Conservation (phyloP, 176 grass and related monocot genomes). For the Cenchrus americanus region DNA sequence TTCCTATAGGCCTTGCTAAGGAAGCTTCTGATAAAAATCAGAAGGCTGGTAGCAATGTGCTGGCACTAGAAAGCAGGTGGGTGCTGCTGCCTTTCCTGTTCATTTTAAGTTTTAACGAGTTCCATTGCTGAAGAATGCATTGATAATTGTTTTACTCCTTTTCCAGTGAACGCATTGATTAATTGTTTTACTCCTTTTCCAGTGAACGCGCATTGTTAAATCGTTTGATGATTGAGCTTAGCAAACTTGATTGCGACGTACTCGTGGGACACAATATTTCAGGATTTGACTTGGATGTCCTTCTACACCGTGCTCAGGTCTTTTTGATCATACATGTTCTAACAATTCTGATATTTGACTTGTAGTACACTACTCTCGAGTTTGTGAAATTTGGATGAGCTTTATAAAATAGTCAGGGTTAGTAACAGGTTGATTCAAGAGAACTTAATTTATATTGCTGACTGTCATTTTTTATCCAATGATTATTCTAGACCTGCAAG, state of each 20-base stretch:
- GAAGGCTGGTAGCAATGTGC: conserved; percentile 66
- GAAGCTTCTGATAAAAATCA: conserved; percentile 80
- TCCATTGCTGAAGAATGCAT: conserved; percentile 6
- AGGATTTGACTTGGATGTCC: conserved; percentile 92
- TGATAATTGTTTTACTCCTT: conserved; percentile 39
- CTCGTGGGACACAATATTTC: conserved; percentile 99
- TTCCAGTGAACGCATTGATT: conserved; percentile 80
- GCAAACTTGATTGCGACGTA: conserved; percentile 90
- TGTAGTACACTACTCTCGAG: conserved; percentile 17
- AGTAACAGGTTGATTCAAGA: conserved; percentile 7
- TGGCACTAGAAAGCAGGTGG: conserved; percentile 88
- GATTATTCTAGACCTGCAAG: conserved; percentile 72
- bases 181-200: conserved; percentile 39
- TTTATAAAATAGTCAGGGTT: conserved; percentile 24
- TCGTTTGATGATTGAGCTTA: conserved; percentile 92
- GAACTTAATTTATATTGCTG: background rate
- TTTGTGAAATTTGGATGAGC: conserved; percentile 22
- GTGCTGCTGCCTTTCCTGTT: background rate
- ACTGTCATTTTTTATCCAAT: conserved; percentile 17
- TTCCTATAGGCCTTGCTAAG: conserved; percentile 85
- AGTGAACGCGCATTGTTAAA: conserved; percentile 97
- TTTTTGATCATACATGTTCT: conserved; percentile 26
- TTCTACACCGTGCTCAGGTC: conserved; percentile 96
- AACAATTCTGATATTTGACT: conserved; percentile 3
- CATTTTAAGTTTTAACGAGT: conserved; percentile 6